A percentile compares a stretch with the other conserved stretches of the same genome.
Evolutionary conservation across 768 basidiomycete species (phyloP).

Genomic region (Collybia sordida): DNA sequence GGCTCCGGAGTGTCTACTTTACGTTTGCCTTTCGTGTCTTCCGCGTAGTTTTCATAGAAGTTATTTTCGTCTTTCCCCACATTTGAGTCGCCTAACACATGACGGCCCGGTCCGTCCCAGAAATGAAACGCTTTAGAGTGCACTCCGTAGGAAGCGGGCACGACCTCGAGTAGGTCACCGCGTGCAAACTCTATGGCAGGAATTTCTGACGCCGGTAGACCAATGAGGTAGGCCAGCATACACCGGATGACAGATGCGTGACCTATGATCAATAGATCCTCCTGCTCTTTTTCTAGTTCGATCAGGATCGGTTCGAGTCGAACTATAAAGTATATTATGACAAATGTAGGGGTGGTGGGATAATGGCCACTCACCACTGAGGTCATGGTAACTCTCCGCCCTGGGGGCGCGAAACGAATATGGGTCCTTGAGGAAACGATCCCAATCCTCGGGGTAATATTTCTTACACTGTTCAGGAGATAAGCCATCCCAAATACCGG

Average conservation of each 20-base stretch:
- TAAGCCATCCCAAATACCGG: slow-evolving; percentile 96
- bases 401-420: slow-evolving; percentile 90
- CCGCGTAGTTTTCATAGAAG: slow-evolving; percentile 89
- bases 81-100: slow-evolving; percentile 32
- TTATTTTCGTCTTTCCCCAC: slow-evolving; percentile 59
- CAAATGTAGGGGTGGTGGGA: slow-evolving; percentile 7
- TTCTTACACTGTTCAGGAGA: slow-evolving; percentile 87
- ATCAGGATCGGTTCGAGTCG: slow-evolving; percentile 91
- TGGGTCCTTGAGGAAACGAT: slow-evolving; percentile 87
- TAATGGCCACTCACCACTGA: slow-evolving; percentile 56
- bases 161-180: slow-evolving; percentile 93
- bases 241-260: slow-evolving; percentile 98
- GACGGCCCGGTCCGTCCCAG: slow-evolving; percentile 84
- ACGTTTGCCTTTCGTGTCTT: slow-evolving; percentile 67
- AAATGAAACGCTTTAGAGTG: slow-evolving; percentile 89
- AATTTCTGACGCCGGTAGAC: slow-evolving; percentile 92
- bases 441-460: slow-evolving; percentile 94
- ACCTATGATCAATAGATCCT: slow-evolving; percentile 94
- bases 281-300: slow-evolving; percentile 91
- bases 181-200: slow-evolving; percentile 97
- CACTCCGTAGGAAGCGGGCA: slow-evolving; percentile 87
- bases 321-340: slow-evolving; percentile 44
- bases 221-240: slow-evolving; percentile 89
- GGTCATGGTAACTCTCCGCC: slow-evolving; percentile 97
- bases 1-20: slow-evolving; percentile 23